A percentile compares a stretch with the other conserved stretches of the same genome.
Conservation (phyloP, 257 asterid species). For the Apocynum venetum region DNA sequence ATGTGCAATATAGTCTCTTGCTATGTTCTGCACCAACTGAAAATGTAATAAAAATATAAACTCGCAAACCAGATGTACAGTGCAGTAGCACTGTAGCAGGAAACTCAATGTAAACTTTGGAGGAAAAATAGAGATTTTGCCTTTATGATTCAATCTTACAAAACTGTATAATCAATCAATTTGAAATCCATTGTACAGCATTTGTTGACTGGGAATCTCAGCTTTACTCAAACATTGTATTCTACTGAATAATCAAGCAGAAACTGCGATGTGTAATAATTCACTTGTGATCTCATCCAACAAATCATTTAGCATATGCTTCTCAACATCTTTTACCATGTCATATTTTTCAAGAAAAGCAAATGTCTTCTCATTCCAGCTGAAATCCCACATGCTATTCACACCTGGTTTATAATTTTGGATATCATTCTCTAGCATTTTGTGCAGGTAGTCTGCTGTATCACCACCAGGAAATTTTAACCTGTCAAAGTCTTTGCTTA, state of each 20-base stretch:
- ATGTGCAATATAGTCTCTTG: not conserved
- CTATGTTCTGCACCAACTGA: not conserved
- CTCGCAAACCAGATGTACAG: not conserved
- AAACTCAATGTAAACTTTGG: not conserved
- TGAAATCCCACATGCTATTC: constrained; percentile 75
- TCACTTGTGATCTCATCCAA: constrained; percentile 63
- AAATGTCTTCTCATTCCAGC: constrained; percentile 49
- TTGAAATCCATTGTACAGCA: constrained; percentile 2
- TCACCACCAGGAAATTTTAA: constrained; percentile 38
- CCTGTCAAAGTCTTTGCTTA: constrained; percentile 55
- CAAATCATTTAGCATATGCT: constrained; percentile 59
- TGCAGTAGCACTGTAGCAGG: not conserved
- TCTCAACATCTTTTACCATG: constrained; percentile 56
- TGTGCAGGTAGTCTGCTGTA: constrained; percentile 41
- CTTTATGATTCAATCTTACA: constrained; percentile 13
- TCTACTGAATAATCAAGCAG: constrained; percentile 5
- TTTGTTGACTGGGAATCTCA: not conserved
- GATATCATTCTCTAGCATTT: constrained; percentile 62
- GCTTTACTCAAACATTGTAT: not conserved
- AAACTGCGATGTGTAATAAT: constrained; percentile 28
- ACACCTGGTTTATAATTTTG: constrained; percentile 38
- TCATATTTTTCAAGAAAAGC: constrained; percentile 49
- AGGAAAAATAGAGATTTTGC: not conserved
- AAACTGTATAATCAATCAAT: constrained; percentile 12
- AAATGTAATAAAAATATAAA: not conserved